Conservation (phyloP, 148 eudicot genomes). For the Vaccinium darrowii region DNA sequence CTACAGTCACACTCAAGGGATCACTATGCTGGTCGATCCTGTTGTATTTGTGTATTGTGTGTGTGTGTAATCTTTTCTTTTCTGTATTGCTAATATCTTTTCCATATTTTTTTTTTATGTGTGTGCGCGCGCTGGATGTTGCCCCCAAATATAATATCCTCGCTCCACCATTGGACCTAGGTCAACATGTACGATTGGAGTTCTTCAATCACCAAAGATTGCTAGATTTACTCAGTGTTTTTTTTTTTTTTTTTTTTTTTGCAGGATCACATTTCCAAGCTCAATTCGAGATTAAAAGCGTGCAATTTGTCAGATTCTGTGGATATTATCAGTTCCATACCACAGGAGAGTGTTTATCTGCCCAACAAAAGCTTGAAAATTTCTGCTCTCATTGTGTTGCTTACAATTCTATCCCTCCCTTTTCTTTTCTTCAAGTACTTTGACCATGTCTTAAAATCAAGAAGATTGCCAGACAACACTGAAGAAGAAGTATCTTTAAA, state of each 20-base stretch:
- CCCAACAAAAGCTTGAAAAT: slow-evolving; percentile 32
- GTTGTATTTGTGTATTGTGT: no score
- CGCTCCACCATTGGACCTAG: background rate
- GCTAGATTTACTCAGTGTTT: background rate
- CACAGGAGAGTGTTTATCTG: slow-evolving; percentile 17
- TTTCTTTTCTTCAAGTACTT: slow-evolving; percentile 46
- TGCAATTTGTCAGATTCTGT: slow-evolving; percentile 35
- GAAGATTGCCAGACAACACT: slow-evolving; percentile 33
- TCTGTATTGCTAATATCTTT: background rate
- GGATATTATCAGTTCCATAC: slow-evolving; percentile 13
- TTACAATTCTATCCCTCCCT: slow-evolving; percentile 41
- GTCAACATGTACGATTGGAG: background rate
- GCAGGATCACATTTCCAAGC: slow-evolving; percentile 42
- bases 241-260: background rate
- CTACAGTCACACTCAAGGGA: no score
- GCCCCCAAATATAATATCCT: background rate
- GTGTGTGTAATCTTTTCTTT: background rate
- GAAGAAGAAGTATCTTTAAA: slow-evolving; percentile 41
- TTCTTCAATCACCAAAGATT: background rate
- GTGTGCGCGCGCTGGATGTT: background rate
- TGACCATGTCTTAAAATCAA: slow-evolving; percentile 38
- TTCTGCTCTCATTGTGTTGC: slow-evolving; percentile 32
- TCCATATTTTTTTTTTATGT: background rate
- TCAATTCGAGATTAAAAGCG: slow-evolving; percentile 28
- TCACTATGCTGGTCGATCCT: no score